These are phyloP conservation scores for Dactylellina sp. DNA, from an alignment of 2,329 filamentous ascomycete genomes.

Conservation along the genomic window DNA sequence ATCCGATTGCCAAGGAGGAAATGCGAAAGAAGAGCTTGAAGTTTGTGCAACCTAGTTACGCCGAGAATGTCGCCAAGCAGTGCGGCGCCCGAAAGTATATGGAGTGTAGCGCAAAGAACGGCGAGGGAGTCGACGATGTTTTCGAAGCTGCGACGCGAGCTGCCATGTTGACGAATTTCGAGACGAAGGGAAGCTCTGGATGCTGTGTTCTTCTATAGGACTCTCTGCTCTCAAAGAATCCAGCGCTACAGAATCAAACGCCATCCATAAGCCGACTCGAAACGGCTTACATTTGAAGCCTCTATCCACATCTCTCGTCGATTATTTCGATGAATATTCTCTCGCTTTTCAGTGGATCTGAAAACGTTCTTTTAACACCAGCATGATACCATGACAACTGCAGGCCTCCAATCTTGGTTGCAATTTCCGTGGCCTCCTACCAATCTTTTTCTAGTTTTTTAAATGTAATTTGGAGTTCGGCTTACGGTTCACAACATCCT, in stretches of 20 bases:
- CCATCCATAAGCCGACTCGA: no score
- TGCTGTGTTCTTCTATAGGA: slow-evolving; percentile 90
- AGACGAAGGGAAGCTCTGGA: slow-evolving; percentile 78
- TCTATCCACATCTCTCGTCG: slow-evolving; percentile 4
- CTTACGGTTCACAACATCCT: slow-evolving; percentile 33
- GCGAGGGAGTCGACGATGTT: slow-evolving; percentile 97
- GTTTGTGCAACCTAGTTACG: slow-evolving; percentile 86
- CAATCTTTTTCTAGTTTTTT: slow-evolving; percentile 7
- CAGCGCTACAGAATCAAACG: no score
- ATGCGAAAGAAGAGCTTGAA: slow-evolving; percentile 94
- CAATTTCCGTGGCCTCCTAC: neutral
- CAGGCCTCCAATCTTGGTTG: neutral
- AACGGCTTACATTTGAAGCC: slow-evolving; percentile 13
- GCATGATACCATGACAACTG: neutral
- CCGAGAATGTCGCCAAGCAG: slow-evolving; percentile 82
- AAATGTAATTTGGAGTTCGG: slow-evolving; percentile 49
- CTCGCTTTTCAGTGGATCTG: slow-evolving; percentile 35
- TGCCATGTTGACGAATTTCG: slow-evolving; percentile 84
- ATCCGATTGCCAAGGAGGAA: slow-evolving; percentile 92
- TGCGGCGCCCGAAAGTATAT: slow-evolving; percentile 95
- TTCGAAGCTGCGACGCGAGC: slow-evolving; percentile 97
- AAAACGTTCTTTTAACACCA: slow-evolving; percentile 11
- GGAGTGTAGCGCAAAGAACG: slow-evolving; percentile 93
- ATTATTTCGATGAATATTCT: no score
- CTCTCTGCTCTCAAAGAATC: neutral